Percentiles rank a stretch among this genome's conserved stretches.
Conservation (phyloP, 164 flowering plant species). For the Nymphaea colorata region DNA sequence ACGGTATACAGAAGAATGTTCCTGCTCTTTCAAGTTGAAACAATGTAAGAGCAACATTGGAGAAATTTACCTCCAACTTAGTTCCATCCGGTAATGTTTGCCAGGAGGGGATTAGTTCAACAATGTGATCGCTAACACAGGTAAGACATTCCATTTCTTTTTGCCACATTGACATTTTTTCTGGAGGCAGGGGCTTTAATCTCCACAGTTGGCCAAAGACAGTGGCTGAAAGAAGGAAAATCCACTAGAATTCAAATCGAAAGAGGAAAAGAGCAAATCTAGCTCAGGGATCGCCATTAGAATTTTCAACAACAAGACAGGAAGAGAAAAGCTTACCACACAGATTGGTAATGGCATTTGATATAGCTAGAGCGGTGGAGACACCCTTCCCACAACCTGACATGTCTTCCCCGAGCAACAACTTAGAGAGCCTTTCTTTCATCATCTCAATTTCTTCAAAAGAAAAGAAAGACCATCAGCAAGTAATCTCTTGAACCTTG, state of each 20-base stretch:
- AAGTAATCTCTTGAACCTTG: neutral
- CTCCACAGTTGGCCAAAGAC: conserved; percentile 96
- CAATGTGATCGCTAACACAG: conserved; percentile 83
- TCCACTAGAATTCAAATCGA: too few species aligned
- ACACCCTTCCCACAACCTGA: conserved; percentile 94
- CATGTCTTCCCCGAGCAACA: conserved; percentile 98
- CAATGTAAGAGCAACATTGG: too few species aligned
- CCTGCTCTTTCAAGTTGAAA: too few species aligned
- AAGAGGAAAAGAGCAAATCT: neutral
- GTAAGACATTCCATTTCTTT: conserved; percentile 94
- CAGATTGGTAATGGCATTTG: conserved; percentile 86
- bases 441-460: conserved; percentile 68
- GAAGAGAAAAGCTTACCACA: conserved; percentile 37
- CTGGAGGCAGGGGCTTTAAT: conserved; percentile 61
- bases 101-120: conserved; percentile 80
- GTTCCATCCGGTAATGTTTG: conserved; percentile 88
- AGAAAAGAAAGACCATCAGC: neutral
- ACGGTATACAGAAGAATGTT: too few species aligned
- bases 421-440: conserved; percentile 83
- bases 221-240: conserved; percentile 38
- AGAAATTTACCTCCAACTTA: conserved; percentile 63
- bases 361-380: conserved; percentile 70
- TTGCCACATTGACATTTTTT: conserved; percentile 84
- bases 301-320: neutral
- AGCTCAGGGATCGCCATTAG: neutral